Percentiles rank a stretch among this genome's conserved stretches.
These are phyloP conservation scores for Neobulgaria alba DNA, from an alignment of 2,329 filamentous ascomycete species.

Conservation along the genomic window DNA sequence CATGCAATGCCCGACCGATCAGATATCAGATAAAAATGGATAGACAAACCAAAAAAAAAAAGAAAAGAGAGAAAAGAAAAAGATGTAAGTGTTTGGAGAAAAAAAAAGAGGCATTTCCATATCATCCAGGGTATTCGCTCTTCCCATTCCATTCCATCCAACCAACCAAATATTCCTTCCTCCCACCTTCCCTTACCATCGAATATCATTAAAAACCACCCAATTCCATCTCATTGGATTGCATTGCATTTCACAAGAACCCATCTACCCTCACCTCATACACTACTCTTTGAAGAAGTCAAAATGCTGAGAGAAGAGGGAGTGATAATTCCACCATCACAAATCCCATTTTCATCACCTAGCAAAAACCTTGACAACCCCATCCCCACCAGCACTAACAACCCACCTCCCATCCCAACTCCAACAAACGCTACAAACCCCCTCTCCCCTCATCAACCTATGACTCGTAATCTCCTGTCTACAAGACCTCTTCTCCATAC, in stretches of 20 bases:
- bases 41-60: too few species aligned
- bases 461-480: conserved; percentile 93
- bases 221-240: too few species aligned
- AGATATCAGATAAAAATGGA: not conserved
- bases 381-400: conserved; percentile 88
- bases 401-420: conserved; percentile 92
- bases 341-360: conserved; percentile 9
- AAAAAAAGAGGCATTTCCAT: not conserved
- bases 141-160: conserved; percentile 6
- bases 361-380: conserved; percentile 86
- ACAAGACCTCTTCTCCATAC: conserved; percentile 87
- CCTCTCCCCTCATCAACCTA: conserved; percentile 90
- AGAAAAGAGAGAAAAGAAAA: too few species aligned
- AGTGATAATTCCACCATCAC: not conserved
- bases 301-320: too few species aligned
- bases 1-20: not conserved
- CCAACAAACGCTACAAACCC: conserved; percentile 91
- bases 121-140: conserved; percentile 2
- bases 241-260: too few species aligned
- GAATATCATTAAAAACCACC: too few species aligned
- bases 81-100: too few species aligned
- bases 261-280: not conserved
- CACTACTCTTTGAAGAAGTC: not conserved
- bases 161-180: too few species aligned
- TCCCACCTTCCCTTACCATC: too few species aligned